A percentile compares a stretch with the other conserved stretches of the same genome.
These are phyloP conservation scores for Saccharomyces hybrid DNA, from an alignment of 1,139 yeast genomes.

Conservation along the genomic window DNA sequence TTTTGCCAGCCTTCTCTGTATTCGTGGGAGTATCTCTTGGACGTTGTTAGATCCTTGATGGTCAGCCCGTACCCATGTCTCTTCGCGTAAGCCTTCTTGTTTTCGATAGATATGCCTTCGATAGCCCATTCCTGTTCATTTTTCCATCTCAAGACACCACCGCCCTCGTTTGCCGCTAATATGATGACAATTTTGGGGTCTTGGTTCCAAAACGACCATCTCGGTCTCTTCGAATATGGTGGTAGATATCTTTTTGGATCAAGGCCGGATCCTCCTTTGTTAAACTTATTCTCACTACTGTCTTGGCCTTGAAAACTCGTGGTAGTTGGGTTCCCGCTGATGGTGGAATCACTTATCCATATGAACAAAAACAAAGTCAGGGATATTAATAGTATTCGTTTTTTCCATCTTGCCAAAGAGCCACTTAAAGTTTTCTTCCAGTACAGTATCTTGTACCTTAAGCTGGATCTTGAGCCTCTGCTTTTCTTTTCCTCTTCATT, in stretches of 20 bases:
- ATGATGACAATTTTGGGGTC: slow-evolving; percentile 69
- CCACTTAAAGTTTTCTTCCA: not conserved
- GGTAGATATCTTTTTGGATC: not conserved
- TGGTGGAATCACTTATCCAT: not conserved
- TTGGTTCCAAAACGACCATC: slow-evolving; percentile 14
- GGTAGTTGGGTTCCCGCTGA: not conserved
- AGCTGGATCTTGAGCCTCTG: not conserved
- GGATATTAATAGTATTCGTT: not conserved
- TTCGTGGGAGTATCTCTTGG: slow-evolving; percentile 89
- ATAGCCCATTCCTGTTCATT: slow-evolving; percentile 98
- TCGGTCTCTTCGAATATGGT: not conserved
- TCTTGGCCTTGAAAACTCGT: not conserved
- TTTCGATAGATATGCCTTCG: slow-evolving; percentile 82
- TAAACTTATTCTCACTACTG: not conserved
- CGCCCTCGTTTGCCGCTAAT: slow-evolving; percentile 94
- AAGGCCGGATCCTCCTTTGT: not conserved
- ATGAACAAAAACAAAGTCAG: not conserved
- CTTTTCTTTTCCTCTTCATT: not conserved
- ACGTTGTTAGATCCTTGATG: slow-evolving; percentile 81
- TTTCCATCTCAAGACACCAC: slow-evolving; percentile 95
- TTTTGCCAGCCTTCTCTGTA: slow-evolving; percentile 99
- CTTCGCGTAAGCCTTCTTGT: slow-evolving; percentile 81
- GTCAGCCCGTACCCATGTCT: slow-evolving; percentile 86
- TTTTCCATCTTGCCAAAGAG: not conserved
- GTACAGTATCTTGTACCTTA: not conserved